Evolutionary conservation across 148 eudicot species (phyloP).

Genomic region (Chenopodium formosanum): DNA sequence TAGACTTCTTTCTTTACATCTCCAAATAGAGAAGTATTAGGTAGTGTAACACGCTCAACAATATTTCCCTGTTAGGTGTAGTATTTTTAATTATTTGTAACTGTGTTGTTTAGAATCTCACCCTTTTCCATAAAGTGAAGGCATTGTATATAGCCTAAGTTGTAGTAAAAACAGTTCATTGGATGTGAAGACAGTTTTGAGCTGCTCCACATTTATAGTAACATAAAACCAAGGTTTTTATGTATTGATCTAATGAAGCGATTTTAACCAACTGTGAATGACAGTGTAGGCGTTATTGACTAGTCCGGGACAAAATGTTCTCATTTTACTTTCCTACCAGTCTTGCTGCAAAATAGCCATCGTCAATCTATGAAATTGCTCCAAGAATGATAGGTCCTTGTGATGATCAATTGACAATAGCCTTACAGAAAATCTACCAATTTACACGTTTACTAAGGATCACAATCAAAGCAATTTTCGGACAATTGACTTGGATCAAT

Average conservation of each 20-base stretch:
- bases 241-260: no score
- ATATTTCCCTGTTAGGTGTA: not conserved
- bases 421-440: not conserved
- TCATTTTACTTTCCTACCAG: not conserved
- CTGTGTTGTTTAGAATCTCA: not conserved
- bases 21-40: not conserved
- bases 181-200: not conserved
- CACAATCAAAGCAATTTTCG: not conserved
- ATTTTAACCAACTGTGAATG: not conserved
- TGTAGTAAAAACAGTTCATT: not conserved
- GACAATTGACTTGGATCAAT: slow-evolving; percentile 45
- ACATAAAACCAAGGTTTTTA: no score
- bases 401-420: not conserved
- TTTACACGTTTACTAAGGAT: not conserved
- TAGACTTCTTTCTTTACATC: not conserved
- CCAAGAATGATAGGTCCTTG: not conserved
- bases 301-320: not conserved
- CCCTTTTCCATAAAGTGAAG: no score
- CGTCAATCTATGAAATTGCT: not conserved
- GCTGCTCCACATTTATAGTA: not conserved
- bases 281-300: not conserved
- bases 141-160: not conserved
- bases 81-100: not conserved
- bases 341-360: not conserved
- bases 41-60: not conserved